Evolutionary conservation across 208 protist genomes (phyloP).

Genomic region (Leishmania lainsoni): DNA sequence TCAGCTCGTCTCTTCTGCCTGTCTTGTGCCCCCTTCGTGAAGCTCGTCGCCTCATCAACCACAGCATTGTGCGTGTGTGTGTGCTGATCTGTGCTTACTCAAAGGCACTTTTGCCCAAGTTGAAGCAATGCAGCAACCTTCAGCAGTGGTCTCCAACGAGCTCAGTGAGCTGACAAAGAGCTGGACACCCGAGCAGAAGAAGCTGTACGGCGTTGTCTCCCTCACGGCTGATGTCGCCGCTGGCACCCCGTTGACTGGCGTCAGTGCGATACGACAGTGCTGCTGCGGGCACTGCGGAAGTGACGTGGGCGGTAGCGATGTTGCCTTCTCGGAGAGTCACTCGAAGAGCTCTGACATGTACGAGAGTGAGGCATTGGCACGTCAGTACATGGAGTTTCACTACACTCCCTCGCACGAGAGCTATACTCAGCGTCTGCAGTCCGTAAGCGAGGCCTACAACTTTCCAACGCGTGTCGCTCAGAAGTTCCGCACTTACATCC

Average conservation of each 20-base stretch:
- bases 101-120: not conserved
- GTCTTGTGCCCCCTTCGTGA: not conserved
- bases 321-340: conserved; percentile 6
- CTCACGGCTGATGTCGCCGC: conserved; percentile 14
- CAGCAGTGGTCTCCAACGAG: not conserved
- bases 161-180: conserved; percentile 4
- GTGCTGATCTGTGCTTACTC: not conserved
- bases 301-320: not conserved
- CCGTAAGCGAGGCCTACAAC: conserved; percentile 63
- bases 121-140: not conserved
- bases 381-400: conserved; percentile 89
- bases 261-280: not conserved
- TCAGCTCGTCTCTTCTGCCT: not conserved
- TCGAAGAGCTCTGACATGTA: conserved; percentile 63
- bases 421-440: conserved; percentile 45
- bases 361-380: conserved; percentile 54
- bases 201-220: conserved; percentile 15
- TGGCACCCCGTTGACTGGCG: conserved; percentile 4
- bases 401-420: conserved; percentile 59
- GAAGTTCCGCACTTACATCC: conserved; percentile 53
- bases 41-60: not conserved
- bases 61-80: not conserved
- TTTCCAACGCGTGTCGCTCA: conserved; percentile 67
- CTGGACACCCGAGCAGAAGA: conserved; percentile 21
- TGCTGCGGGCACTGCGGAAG: not conserved